Conservation (phyloP, 202 grass and related monocot genomes). For the Digitaria exilis region DNA sequence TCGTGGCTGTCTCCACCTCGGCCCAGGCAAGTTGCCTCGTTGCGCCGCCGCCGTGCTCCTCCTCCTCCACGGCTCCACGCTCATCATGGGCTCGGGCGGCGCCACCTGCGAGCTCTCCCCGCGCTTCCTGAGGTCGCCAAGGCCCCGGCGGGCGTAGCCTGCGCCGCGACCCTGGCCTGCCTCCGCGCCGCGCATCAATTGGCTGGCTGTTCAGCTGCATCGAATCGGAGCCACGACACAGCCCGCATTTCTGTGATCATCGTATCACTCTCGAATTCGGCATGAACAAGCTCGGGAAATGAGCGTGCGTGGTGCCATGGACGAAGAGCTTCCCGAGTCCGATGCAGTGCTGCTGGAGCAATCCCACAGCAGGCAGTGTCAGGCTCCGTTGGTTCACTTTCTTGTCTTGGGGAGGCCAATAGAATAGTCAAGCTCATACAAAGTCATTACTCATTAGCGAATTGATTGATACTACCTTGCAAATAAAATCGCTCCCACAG, state of each 20-base stretch:
- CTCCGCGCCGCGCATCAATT: no score
- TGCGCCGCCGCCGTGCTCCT: not conserved
- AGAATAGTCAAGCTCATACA: constrained; percentile 95
- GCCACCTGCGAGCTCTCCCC: constrained; percentile 55
- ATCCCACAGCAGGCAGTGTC: constrained; percentile 61
- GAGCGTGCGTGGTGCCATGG: constrained; percentile 87
- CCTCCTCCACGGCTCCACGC: not conserved
- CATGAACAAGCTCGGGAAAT: constrained; percentile 94
- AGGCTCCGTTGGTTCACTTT: constrained; percentile 91
- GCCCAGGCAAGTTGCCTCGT: constrained; percentile 58
- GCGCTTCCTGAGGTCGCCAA: constrained; percentile 35
- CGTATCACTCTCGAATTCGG: constrained; percentile 72
- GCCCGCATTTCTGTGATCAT: constrained; percentile 91
- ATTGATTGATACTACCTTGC: constrained; percentile 67
- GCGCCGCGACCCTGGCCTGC: no score
- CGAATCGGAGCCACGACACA: constrained; percentile 80
- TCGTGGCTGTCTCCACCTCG: constrained; percentile 65
- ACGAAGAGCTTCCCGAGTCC: constrained; percentile 90
- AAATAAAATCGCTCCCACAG: constrained; percentile 94
- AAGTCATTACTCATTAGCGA: constrained; percentile 38
- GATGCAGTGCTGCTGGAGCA: constrained; percentile 55
- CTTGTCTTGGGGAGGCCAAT: constrained; percentile 97
- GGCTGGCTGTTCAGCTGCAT: constrained; percentile 50
- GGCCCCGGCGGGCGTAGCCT: constrained; percentile 37
- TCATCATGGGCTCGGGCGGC: constrained; percentile 44